Evolutionary conservation across 2,329 filamentous ascomycete genomes (phyloP).

Genomic region (Neocucurbitaria cava): DNA sequence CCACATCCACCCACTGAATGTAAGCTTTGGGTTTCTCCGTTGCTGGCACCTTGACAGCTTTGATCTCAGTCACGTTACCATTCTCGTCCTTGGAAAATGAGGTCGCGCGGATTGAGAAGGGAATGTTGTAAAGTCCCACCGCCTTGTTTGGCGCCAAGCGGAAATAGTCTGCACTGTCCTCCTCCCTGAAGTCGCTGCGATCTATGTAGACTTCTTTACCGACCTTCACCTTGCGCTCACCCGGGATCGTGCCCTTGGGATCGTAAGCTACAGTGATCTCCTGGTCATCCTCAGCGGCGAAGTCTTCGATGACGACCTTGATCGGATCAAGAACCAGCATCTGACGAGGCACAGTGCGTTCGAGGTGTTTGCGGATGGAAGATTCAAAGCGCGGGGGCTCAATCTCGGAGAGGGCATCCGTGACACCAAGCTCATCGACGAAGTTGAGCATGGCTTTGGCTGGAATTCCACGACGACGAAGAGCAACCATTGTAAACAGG

Average conservation of each 20-base stretch:
- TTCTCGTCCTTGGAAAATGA: slow-evolving; percentile 72
- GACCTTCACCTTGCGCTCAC: slow-evolving; percentile 66
- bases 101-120: slow-evolving; percentile 72
- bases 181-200: slow-evolving; percentile 76
- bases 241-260: slow-evolving; percentile 71
- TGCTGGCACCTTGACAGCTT: slow-evolving; percentile 70
- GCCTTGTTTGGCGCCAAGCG: slow-evolving; percentile 76
- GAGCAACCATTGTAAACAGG: slow-evolving; percentile 83
- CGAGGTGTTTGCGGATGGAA: slow-evolving; percentile 83
- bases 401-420: slow-evolving; percentile 80
- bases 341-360: slow-evolving; percentile 83
- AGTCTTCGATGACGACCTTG: slow-evolving; percentile 80
- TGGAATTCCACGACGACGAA: slow-evolving; percentile 84
- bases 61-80: slow-evolving; percentile 71
- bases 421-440: slow-evolving; percentile 89
- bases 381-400: slow-evolving; percentile 85
- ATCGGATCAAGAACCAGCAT: slow-evolving; percentile 91
- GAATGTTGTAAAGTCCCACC: slow-evolving; percentile 75
- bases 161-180: slow-evolving; percentile 76
- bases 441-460: slow-evolving; percentile 89
- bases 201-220: slow-evolving; percentile 87
- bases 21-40: slow-evolving; percentile 70
- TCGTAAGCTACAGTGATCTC: slow-evolving; percentile 79
- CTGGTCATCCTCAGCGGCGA: slow-evolving; percentile 70
- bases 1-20: slow-evolving; percentile 87